Percentiles rank a stretch among this genome's conserved stretches.
Evolutionary conservation across 257 asterid species (phyloP).

Genomic region (Galeopsis tetrahit): DNA sequence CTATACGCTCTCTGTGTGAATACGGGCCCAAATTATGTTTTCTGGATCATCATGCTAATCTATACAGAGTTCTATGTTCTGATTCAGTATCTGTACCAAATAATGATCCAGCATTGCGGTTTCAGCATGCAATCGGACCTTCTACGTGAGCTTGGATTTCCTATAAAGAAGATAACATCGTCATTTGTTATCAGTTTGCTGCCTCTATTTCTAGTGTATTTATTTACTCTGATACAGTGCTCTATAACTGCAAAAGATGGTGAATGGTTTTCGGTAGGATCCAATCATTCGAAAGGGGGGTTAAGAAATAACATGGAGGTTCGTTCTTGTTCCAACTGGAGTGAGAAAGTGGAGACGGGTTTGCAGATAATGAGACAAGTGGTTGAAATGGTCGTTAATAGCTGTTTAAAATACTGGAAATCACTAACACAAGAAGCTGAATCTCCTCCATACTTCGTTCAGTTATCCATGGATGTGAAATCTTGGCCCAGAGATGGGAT

Average conservation of each 20-base stretch:
- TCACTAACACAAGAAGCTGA: conserved; percentile 98
- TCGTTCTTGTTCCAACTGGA: conserved; percentile 55
- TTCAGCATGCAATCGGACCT: conserved; percentile 69
- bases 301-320: conserved; percentile 43
- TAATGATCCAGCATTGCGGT: conserved; percentile 93
- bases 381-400: conserved; percentile 49
- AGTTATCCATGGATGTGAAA: conserved; percentile 88
- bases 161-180: conserved; percentile 73
- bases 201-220: conserved; percentile 86
- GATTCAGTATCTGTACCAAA: conserved; percentile 89
- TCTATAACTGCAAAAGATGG: conserved; percentile 98
- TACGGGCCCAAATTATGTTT: conserved; percentile 86
- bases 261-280: conserved; percentile 83
- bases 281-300: conserved; percentile 53
- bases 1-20: conserved; percentile 91
- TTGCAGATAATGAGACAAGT: conserved; percentile 47
- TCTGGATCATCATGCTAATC: conserved; percentile 93
- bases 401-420: conserved; percentile 92
- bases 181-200: conserved; percentile 85
- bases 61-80: conserved; percentile 83
- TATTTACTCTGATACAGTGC: conserved; percentile 90
- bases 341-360: conserved; percentile 55
- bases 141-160: conserved; percentile 82
- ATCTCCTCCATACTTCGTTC: conserved; percentile 97
- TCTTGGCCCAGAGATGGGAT: conserved; percentile 96